Evolutionary conservation across 257 asterid genomes (phyloP).

Genomic region (Gardenia jasminoides): DNA sequence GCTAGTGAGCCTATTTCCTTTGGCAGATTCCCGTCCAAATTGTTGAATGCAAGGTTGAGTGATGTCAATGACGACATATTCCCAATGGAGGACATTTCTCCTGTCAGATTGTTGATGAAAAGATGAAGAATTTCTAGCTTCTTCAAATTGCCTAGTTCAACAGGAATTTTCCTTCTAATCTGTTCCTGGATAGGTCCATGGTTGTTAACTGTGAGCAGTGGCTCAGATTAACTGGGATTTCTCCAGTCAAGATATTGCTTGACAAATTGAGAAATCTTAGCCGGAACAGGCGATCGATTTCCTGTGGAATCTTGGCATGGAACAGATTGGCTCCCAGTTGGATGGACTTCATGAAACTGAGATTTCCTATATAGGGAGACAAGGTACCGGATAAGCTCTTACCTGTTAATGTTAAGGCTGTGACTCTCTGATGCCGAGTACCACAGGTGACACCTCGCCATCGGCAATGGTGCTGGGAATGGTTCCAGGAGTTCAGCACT

Average conservation of each 20-base stretch:
- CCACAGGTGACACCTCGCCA: constrained; percentile 29
- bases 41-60: too few species aligned
- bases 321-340: constrained; percentile 25
- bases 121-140: neutral
- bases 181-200: neutral
- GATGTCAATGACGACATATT: too few species aligned
- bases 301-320: constrained; percentile 31
- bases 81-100: constrained; percentile 26
- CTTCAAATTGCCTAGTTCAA: neutral
- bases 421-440: constrained; percentile 17
- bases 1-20: too few species aligned
- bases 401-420: too few species aligned
- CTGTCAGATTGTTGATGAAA: constrained; percentile 12
- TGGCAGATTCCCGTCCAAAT: too few species aligned
- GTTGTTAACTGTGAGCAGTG: neutral
- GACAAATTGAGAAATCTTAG: constrained; percentile 14
- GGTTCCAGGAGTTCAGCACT: constrained; percentile 1
- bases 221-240: constrained; percentile 30
- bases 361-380: constrained; percentile 39
- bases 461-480: constrained; percentile 10
- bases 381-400: constrained; percentile 31
- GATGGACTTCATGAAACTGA: constrained; percentile 30
- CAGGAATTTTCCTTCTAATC: neutral
- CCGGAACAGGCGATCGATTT: constrained; percentile 27
- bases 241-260: constrained; percentile 22